A percentile compares a stretch with the other conserved stretches of the same genome.
phyloP scores from a whole-genome alignment of 1,139 yeast species.

The Fermentozyma sake region DNA sequence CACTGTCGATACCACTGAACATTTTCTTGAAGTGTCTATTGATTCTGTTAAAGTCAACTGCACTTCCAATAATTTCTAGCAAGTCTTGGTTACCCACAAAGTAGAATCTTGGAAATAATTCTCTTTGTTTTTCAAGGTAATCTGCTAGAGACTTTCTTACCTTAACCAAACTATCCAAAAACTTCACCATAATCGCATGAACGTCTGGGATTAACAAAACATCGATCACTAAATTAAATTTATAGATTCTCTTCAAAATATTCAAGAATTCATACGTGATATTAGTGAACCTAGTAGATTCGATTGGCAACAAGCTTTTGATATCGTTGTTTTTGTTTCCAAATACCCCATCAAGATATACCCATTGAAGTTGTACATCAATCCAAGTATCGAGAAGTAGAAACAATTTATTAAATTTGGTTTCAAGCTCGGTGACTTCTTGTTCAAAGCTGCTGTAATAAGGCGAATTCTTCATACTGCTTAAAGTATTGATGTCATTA shows the following conservation, averaged over 20 bases:
- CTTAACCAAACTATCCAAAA: conserved; percentile 52
- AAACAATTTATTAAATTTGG: conserved; percentile 47
- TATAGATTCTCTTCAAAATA: conserved; percentile 48
- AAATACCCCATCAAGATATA: conserved; percentile 78
- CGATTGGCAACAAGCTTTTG: conserved; percentile 61
- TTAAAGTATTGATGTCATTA: conserved; percentile 57
- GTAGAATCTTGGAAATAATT: conserved; percentile 73
- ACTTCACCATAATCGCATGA: conserved; percentile 42
- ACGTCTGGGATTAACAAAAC: conserved; percentile 52
- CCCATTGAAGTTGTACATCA: conserved; percentile 88
- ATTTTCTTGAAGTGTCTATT: conserved; percentile 66
- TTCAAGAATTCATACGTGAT: conserved; percentile 58
- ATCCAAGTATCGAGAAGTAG: conserved; percentile 67
- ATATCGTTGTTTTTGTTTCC: conserved; percentile 52
- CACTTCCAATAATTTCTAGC: conserved; percentile 73
- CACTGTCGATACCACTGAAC: conserved; percentile 59
- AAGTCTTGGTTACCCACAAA: conserved; percentile 91
- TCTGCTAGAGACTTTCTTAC: conserved; percentile 69
- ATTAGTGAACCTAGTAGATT: conserved; percentile 61
- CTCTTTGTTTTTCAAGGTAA: conserved; percentile 77
- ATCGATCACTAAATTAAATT: conserved; percentile 53
- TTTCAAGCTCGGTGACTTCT: conserved; percentile 53
- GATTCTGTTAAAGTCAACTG: conserved; percentile 43
- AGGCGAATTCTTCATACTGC: conserved; percentile 71
- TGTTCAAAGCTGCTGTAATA: conserved; percentile 60